Evolutionary conservation across 2,329 filamentous ascomycete genomes (phyloP).

Genomic region (Ascochyta fabae): DNA sequence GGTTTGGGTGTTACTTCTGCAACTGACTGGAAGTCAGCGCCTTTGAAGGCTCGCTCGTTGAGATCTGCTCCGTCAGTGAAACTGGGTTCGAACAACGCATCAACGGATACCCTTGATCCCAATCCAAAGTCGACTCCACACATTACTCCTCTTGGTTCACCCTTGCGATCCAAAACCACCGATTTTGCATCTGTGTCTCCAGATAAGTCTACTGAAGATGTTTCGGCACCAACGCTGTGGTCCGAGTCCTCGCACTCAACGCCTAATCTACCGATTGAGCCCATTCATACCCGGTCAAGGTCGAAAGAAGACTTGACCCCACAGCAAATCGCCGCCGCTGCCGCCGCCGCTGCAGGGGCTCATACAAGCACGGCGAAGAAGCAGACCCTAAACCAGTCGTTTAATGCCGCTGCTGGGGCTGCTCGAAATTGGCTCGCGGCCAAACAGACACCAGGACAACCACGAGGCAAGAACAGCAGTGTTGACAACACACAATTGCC

Average conservation of each 20-base stretch:
- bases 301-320: slow-evolving; percentile 30
- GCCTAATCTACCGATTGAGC: slow-evolving; percentile 12
- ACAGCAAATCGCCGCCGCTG: slow-evolving; percentile 31
- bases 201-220: slow-evolving; percentile 26
- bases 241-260: slow-evolving; percentile 23
- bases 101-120: slow-evolving; percentile 61
- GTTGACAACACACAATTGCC: slow-evolving; percentile 18
- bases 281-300: slow-evolving; percentile 17
- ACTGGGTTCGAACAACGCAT: slow-evolving; percentile 70
- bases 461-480: slow-evolving; percentile 17
- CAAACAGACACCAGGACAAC: slow-evolving; percentile 48
- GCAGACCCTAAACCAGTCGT: slow-evolving; percentile 44
- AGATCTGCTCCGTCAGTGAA: slow-evolving; percentile 70
- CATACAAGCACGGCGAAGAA: slow-evolving; percentile 22
- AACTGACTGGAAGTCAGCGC: slow-evolving; percentile 27
- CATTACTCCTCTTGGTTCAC: slow-evolving; percentile 59
- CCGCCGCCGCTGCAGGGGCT: slow-evolving; percentile 29
- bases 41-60: slow-evolving; percentile 59
- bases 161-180: slow-evolving; percentile 47
- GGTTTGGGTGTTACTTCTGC: slow-evolving; percentile 33
- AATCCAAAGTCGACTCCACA: slow-evolving; percentile 68
- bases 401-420: slow-evolving; percentile 59
- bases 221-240: slow-evolving; percentile 33
- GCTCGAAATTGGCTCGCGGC: slow-evolving; percentile 67
- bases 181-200: slow-evolving; percentile 19